Conservation (phyloP, 75 land plant genomes). For the Cupressus sempervirens region DNA sequence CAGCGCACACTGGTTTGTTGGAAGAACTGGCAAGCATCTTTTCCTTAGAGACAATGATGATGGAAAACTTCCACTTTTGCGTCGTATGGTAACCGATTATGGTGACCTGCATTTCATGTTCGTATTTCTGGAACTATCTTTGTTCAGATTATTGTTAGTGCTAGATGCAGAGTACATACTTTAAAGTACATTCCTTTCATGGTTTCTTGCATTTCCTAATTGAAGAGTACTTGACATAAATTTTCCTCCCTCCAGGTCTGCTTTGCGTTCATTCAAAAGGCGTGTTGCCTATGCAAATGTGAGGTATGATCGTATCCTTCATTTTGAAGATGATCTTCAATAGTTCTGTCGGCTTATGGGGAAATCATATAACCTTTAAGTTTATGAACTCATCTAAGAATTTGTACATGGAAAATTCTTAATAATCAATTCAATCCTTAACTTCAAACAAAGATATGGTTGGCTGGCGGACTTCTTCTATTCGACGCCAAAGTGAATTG, state of each 20-base stretch:
- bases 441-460: conserved; percentile 51
- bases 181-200: neutral
- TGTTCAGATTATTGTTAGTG: neutral
- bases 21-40: conserved; percentile 81
- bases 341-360: neutral
- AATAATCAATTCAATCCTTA: conserved; percentile 4
- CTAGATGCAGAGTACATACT: neutral
- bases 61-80: conserved; percentile 68
- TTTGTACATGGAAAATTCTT: neutral
- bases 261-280: conserved; percentile 62
- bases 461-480: conserved; percentile 88
- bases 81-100: conserved; percentile 67
- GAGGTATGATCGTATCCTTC: conserved; percentile 81
- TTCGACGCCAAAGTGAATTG: conserved; percentile 62
- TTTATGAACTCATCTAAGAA: neutral
- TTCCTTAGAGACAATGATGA: conserved; percentile 66
- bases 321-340: conserved; percentile 5
- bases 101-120: conserved; percentile 78
- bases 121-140: conserved; percentile 8
- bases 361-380: neutral
- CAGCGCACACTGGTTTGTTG: conserved; percentile 49
- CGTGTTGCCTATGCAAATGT: conserved; percentile 82
- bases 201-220: neutral
- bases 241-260: conserved; percentile 57
- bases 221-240: neutral